Percentiles rank a stretch among this genome's conserved stretches.
phyloP scores from a whole-genome alignment of 2,329 filamentous ascomycete species.

The Arthroderma uncinatum region DNA sequence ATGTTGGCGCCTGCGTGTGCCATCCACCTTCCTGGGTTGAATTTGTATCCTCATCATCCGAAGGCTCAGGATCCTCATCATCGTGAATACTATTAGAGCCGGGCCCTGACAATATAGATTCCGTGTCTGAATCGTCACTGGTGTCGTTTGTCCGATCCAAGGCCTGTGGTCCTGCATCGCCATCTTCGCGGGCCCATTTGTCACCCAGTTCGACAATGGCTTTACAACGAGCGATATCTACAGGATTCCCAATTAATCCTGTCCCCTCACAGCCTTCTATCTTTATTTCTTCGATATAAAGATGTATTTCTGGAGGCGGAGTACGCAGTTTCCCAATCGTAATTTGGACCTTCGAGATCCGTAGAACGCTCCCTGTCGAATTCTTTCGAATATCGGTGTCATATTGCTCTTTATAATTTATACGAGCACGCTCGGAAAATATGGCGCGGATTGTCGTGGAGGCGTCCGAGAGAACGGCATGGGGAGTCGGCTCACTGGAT shows the following conservation, averaged over 20 bases:
- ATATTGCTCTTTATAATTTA: conserved; percentile 16
- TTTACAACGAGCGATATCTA: conserved; percentile 12
- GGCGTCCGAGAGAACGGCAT: conserved; percentile 26
- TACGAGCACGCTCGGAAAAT: conserved; percentile 21
- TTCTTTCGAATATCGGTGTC: conserved; percentile 16
- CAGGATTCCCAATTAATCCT: conserved; percentile 19
- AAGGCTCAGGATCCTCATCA: neutral
- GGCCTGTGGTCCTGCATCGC: neutral
- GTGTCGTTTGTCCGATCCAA: neutral
- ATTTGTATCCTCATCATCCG: neutral
- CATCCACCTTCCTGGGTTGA: neutral
- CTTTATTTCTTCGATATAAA: conserved; percentile 20
- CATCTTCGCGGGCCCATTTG: neutral
- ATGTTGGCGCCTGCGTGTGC: neutral
- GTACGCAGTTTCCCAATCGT: conserved; percentile 20
- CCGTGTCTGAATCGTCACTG: neutral
- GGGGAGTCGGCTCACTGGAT: conserved; percentile 12
- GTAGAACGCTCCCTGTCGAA: conserved; percentile 22
- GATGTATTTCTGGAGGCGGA: conserved; percentile 12
- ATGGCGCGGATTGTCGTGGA: conserved; percentile 25
- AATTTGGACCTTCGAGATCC: conserved; percentile 27
- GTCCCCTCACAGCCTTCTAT: conserved; percentile 20
- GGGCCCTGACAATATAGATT: neutral
- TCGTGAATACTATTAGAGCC: neutral
- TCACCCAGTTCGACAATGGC: conserved; percentile 6